Conservation (phyloP, 2,329 filamentous ascomycete genomes). For the Fusarium sp. region DNA sequence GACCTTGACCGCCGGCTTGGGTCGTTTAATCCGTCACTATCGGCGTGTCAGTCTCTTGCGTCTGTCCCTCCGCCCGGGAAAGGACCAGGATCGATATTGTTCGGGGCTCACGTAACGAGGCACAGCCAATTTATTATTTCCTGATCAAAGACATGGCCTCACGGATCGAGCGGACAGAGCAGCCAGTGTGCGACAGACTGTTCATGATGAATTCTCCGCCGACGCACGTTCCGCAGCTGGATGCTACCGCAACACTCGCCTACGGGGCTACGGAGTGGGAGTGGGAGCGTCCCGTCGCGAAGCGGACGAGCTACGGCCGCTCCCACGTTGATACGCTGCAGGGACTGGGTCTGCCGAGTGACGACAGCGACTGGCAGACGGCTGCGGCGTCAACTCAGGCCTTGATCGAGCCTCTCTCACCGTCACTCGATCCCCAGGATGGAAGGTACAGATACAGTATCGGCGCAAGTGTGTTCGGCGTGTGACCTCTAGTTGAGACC, state of each 20-base stretch:
- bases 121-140: not conserved
- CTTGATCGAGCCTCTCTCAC: slow-evolving; percentile 1
- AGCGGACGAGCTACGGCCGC: slow-evolving; percentile 21
- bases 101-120: not conserved
- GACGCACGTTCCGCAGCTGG: slow-evolving; percentile 19
- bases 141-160: not conserved
- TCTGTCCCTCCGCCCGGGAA: slow-evolving; percentile 15
- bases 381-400: slow-evolving; percentile 13
- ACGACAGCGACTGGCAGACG: slow-evolving; percentile 12
- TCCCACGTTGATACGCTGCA: slow-evolving; percentile 36
- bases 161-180: slow-evolving; percentile 2
- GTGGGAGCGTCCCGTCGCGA: slow-evolving; percentile 35
- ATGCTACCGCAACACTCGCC: slow-evolving; percentile 18
- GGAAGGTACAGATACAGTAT: slow-evolving; percentile 1
- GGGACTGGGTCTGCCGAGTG: slow-evolving; percentile 22
- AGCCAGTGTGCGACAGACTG: not conserved
- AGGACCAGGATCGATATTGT: slow-evolving; percentile 13
- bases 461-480: slow-evolving; percentile 4
- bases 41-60: slow-evolving; percentile 11
- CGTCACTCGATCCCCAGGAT: not conserved
- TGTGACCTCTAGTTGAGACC: slow-evolving; percentile 24
- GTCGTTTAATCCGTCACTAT: slow-evolving; percentile 15
- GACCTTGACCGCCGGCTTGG: slow-evolving; percentile 10
- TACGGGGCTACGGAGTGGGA: slow-evolving; percentile 20
- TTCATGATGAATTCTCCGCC: slow-evolving; percentile 25